Base-by-base conservation (phyloP, 2,329 filamentous ascomycete species). In the Remersonia thermophila region DNA sequence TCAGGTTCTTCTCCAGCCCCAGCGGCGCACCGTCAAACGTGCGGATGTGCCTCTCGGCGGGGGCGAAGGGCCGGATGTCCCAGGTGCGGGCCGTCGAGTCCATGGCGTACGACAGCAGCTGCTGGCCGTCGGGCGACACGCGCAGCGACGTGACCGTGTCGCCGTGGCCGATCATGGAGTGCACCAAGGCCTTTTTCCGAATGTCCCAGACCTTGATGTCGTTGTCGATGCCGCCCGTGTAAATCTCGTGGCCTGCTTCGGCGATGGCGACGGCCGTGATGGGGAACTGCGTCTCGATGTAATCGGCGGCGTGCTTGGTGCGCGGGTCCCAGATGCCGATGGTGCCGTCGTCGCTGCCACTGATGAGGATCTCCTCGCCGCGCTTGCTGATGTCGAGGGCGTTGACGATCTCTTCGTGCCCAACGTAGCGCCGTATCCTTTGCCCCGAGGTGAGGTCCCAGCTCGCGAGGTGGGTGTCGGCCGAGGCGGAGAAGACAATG, bases 131-230 rank as follows among this genome's bases (percentile, higher is more conserved):
- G 0, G 91, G 89, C 2, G 89, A 95, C n/a, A 96, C 74, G 36
- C 82, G 71, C 32, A 98, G 67, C 10, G 86, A 93, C 3, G 87
- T 93, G 44, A 98, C 69, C 0, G 89, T 96, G 55, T 98, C 91
- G 36, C 77, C 80, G 56, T 98, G 91, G 0, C 91, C 91, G 10
- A 82, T 61, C 69, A 98, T 79, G 2, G 81, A 80, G 59, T 96
- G 95, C 5, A 85, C 77, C 3, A 93, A 73, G 6, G 80, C 73
- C 59, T 93, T 86, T 65, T 94, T 96, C 47, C 91, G 77, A 53
- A 96, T 63, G 59, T 98, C 91, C 89, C 91, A 98, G 14, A 93
- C 87, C 51, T 87, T 85, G 56, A 98, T 93, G 50, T 93, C 86
- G 54, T 96, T 95, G 62, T 96, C 91, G 48, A 98, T 95, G 15